A percentile compares a stretch with the other conserved stretches of the same genome.
Conservation (phyloP, 2,329 filamentous ascomycete genomes). For the Ascochyta clinopodiicola region DNA sequence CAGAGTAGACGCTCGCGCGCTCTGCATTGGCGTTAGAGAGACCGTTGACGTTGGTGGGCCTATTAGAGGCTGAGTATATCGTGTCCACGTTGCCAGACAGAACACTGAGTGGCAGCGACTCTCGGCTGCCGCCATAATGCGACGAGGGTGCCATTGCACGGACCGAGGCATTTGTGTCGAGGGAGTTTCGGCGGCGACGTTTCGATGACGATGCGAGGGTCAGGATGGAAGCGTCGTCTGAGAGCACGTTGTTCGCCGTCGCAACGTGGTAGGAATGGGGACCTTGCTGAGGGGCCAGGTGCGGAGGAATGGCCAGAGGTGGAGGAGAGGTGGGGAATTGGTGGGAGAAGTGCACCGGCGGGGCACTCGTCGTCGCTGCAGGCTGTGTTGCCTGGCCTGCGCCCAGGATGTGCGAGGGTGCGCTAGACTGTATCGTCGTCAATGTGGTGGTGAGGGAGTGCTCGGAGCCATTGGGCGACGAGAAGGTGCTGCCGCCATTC, state of each 20-base stretch:
- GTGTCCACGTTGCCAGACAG: conserved; percentile 69
- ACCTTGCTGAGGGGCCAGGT: conserved; percentile 65
- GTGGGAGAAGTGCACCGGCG: conserved; percentile 62
- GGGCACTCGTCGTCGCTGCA: conserved; percentile 42
- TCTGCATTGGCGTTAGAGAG: conserved; percentile 62
- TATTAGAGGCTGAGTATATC: conserved; percentile 60
- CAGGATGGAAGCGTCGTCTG: conserved; percentile 84
- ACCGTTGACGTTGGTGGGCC: conserved; percentile 59
- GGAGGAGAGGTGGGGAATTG: conserved; percentile 62
- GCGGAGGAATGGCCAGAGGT: conserved; percentile 74
- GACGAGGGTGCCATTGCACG: conserved; percentile 83
- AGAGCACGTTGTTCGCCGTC: conserved; percentile 81
- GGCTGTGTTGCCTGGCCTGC: conserved; percentile 51
- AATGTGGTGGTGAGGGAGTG: conserved; percentile 82
- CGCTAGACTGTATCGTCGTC: conserved; percentile 81
- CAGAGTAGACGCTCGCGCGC: conserved; percentile 82
- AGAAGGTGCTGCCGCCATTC: conserved; percentile 77
- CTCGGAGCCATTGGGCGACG: conserved; percentile 80
- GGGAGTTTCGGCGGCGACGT: conserved; percentile 75
- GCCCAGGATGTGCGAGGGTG: conserved; percentile 52
- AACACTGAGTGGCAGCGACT: conserved; percentile 79
- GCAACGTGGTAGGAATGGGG: conserved; percentile 78
- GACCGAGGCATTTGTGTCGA: conserved; percentile 86
- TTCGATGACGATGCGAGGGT: conserved; percentile 85
- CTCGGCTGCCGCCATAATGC: conserved; percentile 80